Evolutionary conservation across 352 stramenopile genomes (phyloP).

Genomic region (Phytopythium oedochilum): DNA sequence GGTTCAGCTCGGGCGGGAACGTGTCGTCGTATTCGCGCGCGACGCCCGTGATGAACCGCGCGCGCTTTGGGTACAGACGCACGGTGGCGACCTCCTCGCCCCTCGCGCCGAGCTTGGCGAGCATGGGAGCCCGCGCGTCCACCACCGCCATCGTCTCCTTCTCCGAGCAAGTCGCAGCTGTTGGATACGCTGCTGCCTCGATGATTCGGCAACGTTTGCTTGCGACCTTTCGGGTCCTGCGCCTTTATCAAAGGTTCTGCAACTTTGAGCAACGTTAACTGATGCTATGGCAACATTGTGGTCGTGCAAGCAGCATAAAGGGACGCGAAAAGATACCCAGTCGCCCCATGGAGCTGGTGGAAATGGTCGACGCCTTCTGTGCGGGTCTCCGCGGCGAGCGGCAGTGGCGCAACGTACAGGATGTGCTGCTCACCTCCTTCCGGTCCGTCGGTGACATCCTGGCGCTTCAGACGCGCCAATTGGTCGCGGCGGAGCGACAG

Average conservation of each 20-base stretch:
- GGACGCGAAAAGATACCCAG: background rate
- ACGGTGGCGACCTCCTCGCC: conserved; percentile 34
- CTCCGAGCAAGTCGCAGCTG: background rate
- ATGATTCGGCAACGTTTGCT: background rate
- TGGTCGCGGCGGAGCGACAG: conserved; percentile 12
- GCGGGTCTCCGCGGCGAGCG: conserved; percentile 33
- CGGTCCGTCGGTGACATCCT: conserved; percentile 29
- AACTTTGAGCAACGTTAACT: background rate
- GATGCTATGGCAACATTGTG: background rate
- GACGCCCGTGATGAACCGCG: conserved; percentile 71
- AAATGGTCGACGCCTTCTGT: conserved; percentile 4
- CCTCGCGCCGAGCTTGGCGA: background rate
- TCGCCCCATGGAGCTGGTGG: background rate
- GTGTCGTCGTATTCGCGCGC: conserved; percentile 66
- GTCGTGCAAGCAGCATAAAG: background rate
- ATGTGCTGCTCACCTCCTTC: conserved; percentile 40
- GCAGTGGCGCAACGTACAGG: conserved; percentile 65
- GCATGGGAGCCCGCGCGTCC: conserved; percentile 3
- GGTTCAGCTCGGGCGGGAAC: conserved; percentile 51
- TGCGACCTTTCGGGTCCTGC: conserved; percentile 1
- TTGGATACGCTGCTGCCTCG: background rate
- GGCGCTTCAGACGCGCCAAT: conserved; percentile 20
- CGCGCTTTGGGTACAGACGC: conserved; percentile 44
- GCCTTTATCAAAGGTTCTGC: too few relatives aligned
- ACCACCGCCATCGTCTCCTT: background rate